Conservation (phyloP, 2,329 filamentous ascomycete species). For the Sporothrix brasiliensis region DNA sequence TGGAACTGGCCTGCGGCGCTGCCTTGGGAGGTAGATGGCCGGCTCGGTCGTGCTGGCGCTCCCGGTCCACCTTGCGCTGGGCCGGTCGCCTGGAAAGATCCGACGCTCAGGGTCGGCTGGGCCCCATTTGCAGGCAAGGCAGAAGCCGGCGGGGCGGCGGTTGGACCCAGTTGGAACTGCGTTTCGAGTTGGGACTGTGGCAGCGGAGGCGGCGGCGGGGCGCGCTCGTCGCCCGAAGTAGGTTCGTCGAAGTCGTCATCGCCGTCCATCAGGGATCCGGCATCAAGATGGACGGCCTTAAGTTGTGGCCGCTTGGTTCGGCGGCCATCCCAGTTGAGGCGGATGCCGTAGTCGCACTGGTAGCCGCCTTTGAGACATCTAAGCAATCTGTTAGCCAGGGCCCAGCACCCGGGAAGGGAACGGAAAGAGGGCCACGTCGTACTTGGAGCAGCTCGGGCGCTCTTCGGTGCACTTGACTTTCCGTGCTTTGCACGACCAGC, state of each 20-base stretch:
- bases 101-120: conserved; percentile 8
- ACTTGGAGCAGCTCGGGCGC: conserved; percentile 71
- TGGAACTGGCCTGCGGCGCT: conserved; percentile 23
- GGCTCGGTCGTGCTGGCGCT: background rate
- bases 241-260: conserved; percentile 29
- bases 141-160: conserved; percentile 27
- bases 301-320: conserved; percentile 59
- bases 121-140: background rate
- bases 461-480: conserved; percentile 78
- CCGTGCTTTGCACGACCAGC: conserved; percentile 76
- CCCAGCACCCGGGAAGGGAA: background rate
- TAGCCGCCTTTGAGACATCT: conserved; percentile 71
- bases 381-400: background rate
- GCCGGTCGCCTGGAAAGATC: conserved; percentile 26
- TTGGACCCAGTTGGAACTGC: conserved; percentile 26
- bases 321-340: conserved; percentile 78
- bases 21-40: background rate
- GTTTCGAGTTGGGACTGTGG: conserved; percentile 28
- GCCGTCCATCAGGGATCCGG: conserved; percentile 20
- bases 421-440: conserved; percentile 36
- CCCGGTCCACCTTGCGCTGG: background rate
- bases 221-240: conserved; percentile 10
- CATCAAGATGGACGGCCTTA: conserved; percentile 38
- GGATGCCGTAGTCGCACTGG: conserved; percentile 77
- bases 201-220: conserved; percentile 15